phyloP scores from a whole-genome alignment of 768 basidiomycete genomes.

The Panus rudis region DNA sequence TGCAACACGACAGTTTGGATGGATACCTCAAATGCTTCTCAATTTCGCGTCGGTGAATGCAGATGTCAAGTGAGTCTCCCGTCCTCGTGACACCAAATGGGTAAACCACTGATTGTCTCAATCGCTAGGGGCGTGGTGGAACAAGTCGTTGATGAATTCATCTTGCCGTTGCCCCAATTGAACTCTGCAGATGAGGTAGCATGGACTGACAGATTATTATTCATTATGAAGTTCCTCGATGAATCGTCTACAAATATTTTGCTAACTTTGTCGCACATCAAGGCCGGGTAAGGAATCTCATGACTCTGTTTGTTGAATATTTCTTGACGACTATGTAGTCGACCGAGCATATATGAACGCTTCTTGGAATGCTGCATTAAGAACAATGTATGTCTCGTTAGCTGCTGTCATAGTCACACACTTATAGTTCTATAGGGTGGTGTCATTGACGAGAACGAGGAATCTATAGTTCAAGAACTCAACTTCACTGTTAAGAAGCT shows the following conservation, averaged over 20 bases:
- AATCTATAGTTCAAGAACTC: constrained; percentile 48
- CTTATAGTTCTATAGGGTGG: constrained; percentile 59
- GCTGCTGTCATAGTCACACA: background rate
- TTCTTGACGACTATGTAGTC: constrained; percentile 37
- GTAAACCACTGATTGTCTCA: background rate
- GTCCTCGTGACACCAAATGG: too few relatives aligned
- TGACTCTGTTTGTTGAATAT: background rate
- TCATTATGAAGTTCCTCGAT: constrained; percentile 61
- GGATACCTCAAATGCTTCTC: constrained; percentile 83
- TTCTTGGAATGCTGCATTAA: constrained; percentile 70
- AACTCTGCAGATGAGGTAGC: constrained; percentile 60
- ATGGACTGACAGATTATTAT: constrained; percentile 82
- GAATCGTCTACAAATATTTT: constrained; percentile 52
- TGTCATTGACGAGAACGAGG: constrained; percentile 80
- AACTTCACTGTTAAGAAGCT: constrained; percentile 48
- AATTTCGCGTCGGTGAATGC: constrained; percentile 40
- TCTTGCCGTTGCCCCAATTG: constrained; percentile 72
- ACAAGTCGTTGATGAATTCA: constrained; percentile 59
- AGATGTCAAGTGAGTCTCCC: constrained; percentile 51
- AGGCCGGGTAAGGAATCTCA: constrained; percentile 42
- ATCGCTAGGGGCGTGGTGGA: constrained; percentile 51
- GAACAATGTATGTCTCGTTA: constrained; percentile 62
- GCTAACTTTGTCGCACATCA: constrained; percentile 56
- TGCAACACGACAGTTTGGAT: constrained; percentile 76
- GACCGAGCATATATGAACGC: constrained; percentile 62